Evolutionary conservation across 2,329 filamentous ascomycete genomes (phyloP).

Genomic region (Verticillium dahliae): DNA sequence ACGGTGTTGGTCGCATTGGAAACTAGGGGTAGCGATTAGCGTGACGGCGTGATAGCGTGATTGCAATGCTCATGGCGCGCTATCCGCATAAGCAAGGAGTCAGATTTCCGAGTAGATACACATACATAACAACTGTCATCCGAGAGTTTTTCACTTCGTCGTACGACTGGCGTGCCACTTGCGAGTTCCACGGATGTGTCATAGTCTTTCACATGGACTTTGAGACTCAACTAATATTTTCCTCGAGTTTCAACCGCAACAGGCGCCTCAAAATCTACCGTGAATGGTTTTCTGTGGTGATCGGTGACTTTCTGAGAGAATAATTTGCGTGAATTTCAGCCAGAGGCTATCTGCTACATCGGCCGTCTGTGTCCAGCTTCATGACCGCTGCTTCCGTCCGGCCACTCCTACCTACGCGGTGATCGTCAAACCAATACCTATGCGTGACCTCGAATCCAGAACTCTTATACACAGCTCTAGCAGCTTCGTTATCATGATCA

Average conservation of each 20-base stretch:
- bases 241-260: no score
- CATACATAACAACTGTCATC: not conserved
- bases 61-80: not conserved
- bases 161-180: no score
- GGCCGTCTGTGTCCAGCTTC: not conserved
- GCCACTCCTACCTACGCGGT: not conserved
- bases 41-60: not conserved
- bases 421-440: conserved; percentile 9
- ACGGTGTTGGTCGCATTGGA: not conserved
- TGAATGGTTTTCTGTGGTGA: no score
- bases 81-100: not conserved
- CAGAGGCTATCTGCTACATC: not conserved
- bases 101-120: not conserved
- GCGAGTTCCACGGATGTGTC: no score
- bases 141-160: no score
- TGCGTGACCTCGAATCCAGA: conserved; percentile 3
- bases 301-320: no score
- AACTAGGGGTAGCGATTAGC: not conserved
- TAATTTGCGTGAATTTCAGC: no score
- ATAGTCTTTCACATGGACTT: no score
- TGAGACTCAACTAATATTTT: no score
- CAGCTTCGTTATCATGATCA: conserved; percentile 5
- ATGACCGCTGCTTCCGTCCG: conserved; percentile 8
- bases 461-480: conserved; percentile 2
- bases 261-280: no score